Evolutionary conservation across 257 asterid genomes (phyloP), one percentile per base, ranked within the genome.

Genomic region (Capsicum rhomboideum): DNA sequence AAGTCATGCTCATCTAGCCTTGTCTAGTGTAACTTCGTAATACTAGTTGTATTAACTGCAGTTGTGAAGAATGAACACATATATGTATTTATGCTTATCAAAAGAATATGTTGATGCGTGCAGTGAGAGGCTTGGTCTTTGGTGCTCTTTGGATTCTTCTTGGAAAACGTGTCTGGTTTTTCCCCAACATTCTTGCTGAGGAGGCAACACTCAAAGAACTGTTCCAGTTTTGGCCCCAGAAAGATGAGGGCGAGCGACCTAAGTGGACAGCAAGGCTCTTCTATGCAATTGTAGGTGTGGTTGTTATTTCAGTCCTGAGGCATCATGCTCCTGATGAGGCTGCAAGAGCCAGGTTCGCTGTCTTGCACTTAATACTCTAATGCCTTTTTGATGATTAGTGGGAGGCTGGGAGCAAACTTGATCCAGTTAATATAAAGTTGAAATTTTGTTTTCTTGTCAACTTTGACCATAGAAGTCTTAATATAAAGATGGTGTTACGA

Each of bases 241-340:
- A 93, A 89, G 99, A 97, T 58, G 98, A 93, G 89, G 94, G 84
- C 6, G 99, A 93, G 85, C 92, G 90, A 82, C 98, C 99, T 2
- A 95, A 97, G 89, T 97, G 98, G 99, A 92, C 98, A 9, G 98
- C 97, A 20, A 88, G 99, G 91, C 89, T 97, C 44, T 93, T 97
- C 88, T 97, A 77, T 88, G 91, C 98, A 55, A 20, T 91, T 42
- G 93, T 91, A 10, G 91, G 94, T 74, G 91, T 92, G 87, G 89
- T 92, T 72, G 94, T 88, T 83, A 82, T 97, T 87, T 82, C 90
- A 81, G 75, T 97, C 46, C 86, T 97, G 89, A 95, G 98, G 93
- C 99, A 97, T 89, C 99, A 97, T 86, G 99, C 99, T 64, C 99
- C 99, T 42, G 99, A 97, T 83, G 99, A 97, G 92, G 99, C 99